phyloP scores from a whole-genome alignment of 345 rosid species.

The Aquilaria sinensis region DNA sequence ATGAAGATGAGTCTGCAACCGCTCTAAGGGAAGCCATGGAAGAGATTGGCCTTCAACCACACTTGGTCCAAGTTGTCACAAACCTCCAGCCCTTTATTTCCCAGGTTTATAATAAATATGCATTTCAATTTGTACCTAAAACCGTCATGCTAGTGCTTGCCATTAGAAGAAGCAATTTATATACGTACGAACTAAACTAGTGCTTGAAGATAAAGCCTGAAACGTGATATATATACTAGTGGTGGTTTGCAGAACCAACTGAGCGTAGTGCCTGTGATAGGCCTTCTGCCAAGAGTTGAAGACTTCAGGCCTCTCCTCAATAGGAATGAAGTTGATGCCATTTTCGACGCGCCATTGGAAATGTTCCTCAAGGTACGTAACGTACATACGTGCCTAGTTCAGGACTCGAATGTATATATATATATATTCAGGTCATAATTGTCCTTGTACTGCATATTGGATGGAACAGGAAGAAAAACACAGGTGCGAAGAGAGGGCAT shows the following conservation, averaged over 20 bases:
- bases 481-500: slow-evolving; percentile 27
- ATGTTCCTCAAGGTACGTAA: slow-evolving; percentile 35
- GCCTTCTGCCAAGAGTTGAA: slow-evolving; percentile 20
- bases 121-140: too few relatives aligned
- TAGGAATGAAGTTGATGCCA: slow-evolving; percentile 29
- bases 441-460: background rate
- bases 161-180: too few relatives aligned
- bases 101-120: slow-evolving; percentile 9
- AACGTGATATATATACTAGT: background rate
- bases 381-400: too few relatives aligned
- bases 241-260: slow-evolving; percentile 23
- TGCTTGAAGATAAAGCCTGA: too few relatives aligned
- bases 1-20: slow-evolving; percentile 28
- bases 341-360: slow-evolving; percentile 35
- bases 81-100: slow-evolving; percentile 27
- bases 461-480: slow-evolving; percentile 26
- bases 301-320: slow-evolving; percentile 28
- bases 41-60: slow-evolving; percentile 36
- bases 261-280: slow-evolving; percentile 30
- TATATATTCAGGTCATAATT: background rate
- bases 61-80: slow-evolving; percentile 26
- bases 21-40: slow-evolving; percentile 34
- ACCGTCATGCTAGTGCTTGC: too few relatives aligned
- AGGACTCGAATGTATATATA: background rate
- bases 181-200: too few relatives aligned